phyloP scores from a whole-genome alignment of 805 yeast genomes.

The Cyberlindnera japonica region DNA sequence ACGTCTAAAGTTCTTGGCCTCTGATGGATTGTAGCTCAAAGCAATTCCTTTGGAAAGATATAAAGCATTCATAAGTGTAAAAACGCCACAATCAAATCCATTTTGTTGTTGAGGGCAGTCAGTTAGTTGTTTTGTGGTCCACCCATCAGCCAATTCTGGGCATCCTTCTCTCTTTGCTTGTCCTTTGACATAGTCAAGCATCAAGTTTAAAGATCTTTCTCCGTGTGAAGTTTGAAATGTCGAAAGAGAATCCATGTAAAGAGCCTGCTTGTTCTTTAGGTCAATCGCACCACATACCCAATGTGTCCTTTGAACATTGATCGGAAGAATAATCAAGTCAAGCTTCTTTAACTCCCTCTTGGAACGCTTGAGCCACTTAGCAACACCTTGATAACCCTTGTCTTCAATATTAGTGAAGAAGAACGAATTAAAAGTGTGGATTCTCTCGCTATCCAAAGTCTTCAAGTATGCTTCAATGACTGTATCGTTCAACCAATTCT shows the following conservation, averaged over 20 bases:
- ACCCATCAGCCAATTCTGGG: conserved; percentile 31
- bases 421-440: conserved; percentile 82
- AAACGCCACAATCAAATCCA: conserved; percentile 95
- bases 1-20: conserved; percentile 64
- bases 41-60: conserved; percentile 50
- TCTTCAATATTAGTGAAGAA: conserved; percentile 69
- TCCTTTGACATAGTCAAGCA: conserved; percentile 59
- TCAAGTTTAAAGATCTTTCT: conserved; percentile 37
- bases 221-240: conserved; percentile 35
- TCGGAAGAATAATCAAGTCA: conserved; percentile 73
- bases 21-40: conserved; percentile 57
- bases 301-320: conserved; percentile 79
- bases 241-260: conserved; percentile 77
- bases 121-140: conserved; percentile 28
- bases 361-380: conserved; percentile 79
- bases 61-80: conserved; percentile 74
- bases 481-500: conserved; percentile 87
- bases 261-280: conserved; percentile 51
- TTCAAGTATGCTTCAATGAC: conserved; percentile 78
- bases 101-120: conserved; percentile 83
- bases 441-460: conserved; percentile 30
- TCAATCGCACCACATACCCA: conserved; percentile 89
- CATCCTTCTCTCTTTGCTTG: conserved; percentile 56
- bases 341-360: conserved; percentile 61
- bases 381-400: conserved; percentile 78